These are phyloP conservation scores for Rhizoclosmatium sp. DNA, from an alignment of 192 early-diverging fungal species.

Conservation along the genomic window DNA sequence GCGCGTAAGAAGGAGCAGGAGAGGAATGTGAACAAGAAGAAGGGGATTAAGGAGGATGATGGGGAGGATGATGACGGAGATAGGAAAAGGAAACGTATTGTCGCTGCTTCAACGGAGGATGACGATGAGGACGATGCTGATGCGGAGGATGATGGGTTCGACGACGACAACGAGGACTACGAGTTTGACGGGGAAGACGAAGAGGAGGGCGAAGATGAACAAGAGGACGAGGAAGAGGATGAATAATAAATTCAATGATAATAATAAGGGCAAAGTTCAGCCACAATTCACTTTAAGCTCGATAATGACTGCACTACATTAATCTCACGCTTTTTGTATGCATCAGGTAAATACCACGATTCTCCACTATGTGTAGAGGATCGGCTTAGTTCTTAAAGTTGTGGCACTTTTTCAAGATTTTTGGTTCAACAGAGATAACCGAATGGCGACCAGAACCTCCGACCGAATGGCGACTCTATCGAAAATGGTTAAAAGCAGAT, in stretches of 20 bases:
- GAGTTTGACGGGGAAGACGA: slow-evolving; percentile 36
- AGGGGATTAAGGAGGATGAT: slow-evolving; percentile 39
- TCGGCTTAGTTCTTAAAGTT: no score
- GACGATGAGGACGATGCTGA: slow-evolving; percentile 44
- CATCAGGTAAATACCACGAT: no score
- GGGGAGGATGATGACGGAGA: slow-evolving; percentile 25
- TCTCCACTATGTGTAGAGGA: no score
- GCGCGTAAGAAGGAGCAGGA: slow-evolving; percentile 82
- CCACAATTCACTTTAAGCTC: no score
- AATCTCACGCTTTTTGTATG: no score
- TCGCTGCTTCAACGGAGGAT: slow-evolving; percentile 41
- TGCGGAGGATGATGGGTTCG: slow-evolving; percentile 35
- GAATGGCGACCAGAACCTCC: no score
- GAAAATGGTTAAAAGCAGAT: no score
- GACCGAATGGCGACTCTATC: no score
- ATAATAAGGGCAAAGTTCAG: neutral
- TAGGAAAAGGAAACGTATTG: slow-evolving; percentile 31
- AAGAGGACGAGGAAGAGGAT: slow-evolving; percentile 44
- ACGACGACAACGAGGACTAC: slow-evolving; percentile 41
- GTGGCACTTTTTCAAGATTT: no score
- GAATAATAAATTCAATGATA: neutral
- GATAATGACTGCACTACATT: no score
- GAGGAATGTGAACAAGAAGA: slow-evolving; percentile 72
- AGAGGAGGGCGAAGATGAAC: slow-evolving; percentile 31
- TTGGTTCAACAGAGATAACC: no score